A percentile compares a stretch with the other conserved stretches of the same genome.
phyloP scores from a whole-genome alignment of 192 early-diverging fungal genomes.

The Coemansia sp. region DNA sequence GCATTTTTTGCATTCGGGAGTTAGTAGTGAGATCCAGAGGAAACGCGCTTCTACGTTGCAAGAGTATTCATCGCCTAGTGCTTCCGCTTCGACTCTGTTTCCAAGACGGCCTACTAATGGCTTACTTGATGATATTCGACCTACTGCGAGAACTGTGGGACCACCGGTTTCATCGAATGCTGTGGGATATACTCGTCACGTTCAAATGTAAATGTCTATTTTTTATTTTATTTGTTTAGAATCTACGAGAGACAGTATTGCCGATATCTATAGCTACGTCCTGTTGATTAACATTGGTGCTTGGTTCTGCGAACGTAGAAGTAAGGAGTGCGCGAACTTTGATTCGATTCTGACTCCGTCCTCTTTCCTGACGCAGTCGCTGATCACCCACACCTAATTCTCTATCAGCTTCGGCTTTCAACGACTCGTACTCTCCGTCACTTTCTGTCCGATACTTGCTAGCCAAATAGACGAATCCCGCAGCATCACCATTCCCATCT shows the following conservation, averaged over 20 bases:
- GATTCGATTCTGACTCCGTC: conserved; percentile 19
- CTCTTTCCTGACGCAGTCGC: conserved; percentile 9
- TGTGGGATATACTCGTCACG: not conserved
- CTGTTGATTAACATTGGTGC: not conserved
- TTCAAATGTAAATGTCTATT: conserved; percentile 1
- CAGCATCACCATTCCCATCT: conserved; percentile 13
- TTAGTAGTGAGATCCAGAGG: conserved; percentile 25
- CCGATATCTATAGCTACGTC: not conserved
- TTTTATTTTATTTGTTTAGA: conserved; percentile 6
- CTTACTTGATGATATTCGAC: conserved; percentile 34
- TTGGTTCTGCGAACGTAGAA: not conserved
- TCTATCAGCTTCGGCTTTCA: not conserved
- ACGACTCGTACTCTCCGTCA: conserved; percentile 13
- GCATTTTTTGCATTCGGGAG: conserved; percentile 9
- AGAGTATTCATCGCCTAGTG: conserved; percentile 23
- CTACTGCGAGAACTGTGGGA: not conserved
- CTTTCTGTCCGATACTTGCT: conserved; percentile 11
- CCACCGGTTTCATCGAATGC: not conserved
- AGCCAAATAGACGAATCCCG: conserved; percentile 30
- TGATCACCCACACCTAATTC: conserved; percentile 13
- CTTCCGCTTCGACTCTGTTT: conserved; percentile 24
- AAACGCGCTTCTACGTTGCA: conserved; percentile 55
- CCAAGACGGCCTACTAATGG: conserved; percentile 41
- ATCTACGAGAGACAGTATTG: no score
- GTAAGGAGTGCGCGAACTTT: not conserved